A percentile compares a stretch with the other conserved stretches of the same genome.
phyloP scores from a whole-genome alignment of 2,329 filamentous ascomycete genomes.

The Colletotrichum musicola region DNA sequence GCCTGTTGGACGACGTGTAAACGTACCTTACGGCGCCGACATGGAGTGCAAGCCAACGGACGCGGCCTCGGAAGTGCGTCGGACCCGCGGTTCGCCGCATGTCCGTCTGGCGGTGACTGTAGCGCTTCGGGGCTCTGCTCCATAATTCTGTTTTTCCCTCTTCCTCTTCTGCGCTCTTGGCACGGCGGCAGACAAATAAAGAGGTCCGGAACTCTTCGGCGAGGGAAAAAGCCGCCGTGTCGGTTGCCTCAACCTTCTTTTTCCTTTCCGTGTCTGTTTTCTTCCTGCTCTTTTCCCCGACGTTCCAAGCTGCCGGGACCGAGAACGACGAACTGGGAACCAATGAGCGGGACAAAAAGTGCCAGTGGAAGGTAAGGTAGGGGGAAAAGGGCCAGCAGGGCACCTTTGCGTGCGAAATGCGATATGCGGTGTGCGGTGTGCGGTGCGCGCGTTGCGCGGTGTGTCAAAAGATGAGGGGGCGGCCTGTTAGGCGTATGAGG shows the following conservation, averaged over 20 bases:
- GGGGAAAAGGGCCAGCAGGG: not conserved
- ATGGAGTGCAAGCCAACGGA: constrained; percentile 38
- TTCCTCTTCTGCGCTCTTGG: constrained; percentile 5
- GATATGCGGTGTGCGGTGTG: not conserved
- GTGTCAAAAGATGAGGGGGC: too few relatives aligned
- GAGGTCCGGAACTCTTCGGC: constrained; percentile 22
- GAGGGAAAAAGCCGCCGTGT: not conserved
- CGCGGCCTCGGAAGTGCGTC: constrained; percentile 38
- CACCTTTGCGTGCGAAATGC: not conserved
- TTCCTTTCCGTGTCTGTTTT: not conserved
- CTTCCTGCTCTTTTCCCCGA: too few relatives aligned
- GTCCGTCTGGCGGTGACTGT: constrained; percentile 35
- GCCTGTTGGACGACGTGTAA: constrained; percentile 3
- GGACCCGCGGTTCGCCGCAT: constrained; percentile 35
- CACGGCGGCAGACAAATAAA: constrained; percentile 9
- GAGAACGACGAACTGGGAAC: constrained; percentile 1
- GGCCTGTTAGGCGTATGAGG: too few relatives aligned
- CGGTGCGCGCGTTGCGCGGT: too few relatives aligned
- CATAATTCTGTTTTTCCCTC: constrained; percentile 10
- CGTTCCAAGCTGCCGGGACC: constrained; percentile 2
- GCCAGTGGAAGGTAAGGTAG: not conserved
- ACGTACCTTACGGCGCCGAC: constrained; percentile 38
- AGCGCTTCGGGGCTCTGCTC: constrained; percentile 37
- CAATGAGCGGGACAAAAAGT: not conserved
- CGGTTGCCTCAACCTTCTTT: not conserved